phyloP scores from a whole-genome alignment of 1,284 basidiomycete species.

The Phylloboletellus chloephorus region DNA sequence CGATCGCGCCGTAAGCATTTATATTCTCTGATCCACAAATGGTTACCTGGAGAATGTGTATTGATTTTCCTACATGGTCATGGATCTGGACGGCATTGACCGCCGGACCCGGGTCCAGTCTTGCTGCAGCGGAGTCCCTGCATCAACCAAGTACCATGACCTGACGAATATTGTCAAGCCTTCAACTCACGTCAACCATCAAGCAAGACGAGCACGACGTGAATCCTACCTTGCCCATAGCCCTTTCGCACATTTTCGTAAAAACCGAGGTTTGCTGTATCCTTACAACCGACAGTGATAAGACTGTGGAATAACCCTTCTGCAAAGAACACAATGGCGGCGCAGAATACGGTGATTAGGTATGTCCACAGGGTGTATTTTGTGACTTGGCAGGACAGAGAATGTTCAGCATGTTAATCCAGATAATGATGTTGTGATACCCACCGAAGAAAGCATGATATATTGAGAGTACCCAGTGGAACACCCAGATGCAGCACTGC shows the following conservation, averaged over 20 bases:
- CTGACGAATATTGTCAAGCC: conserved; percentile 15
- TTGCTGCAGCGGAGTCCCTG: neutral
- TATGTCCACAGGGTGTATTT: conserved; percentile 18
- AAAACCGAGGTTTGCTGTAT: conserved; percentile 18
- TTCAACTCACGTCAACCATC: conserved; percentile 8
- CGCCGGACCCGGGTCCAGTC: neutral
- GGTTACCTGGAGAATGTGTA: conserved; percentile 1
- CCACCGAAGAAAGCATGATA: conserved; percentile 23
- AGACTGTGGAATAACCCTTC: conserved; percentile 25
- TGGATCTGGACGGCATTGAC: conserved; percentile 12
- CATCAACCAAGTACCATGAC: conserved; percentile 19
- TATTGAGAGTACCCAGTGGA: conserved; percentile 21
- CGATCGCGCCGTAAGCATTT: neutral
- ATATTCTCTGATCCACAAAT: neutral
- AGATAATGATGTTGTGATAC: neutral
- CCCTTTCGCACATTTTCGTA: conserved; percentile 14
- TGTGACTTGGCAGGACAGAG: conserved; percentile 6
- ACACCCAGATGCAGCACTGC: conserved; percentile 25
- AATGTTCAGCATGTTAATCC: neutral
- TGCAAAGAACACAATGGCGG: conserved; percentile 9
- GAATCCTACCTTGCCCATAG: conserved; percentile 18
- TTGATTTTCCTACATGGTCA: conserved; percentile 14
- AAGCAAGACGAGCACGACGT: neutral
- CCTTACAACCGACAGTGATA: conserved; percentile 6
- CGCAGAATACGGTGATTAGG: conserved; percentile 22